Evolutionary conservation across 2,329 filamentous ascomycete genomes (phyloP), one percentile per base, ranked within the genome.

Genomic region (Albophoma yamanashiensis): DNA sequence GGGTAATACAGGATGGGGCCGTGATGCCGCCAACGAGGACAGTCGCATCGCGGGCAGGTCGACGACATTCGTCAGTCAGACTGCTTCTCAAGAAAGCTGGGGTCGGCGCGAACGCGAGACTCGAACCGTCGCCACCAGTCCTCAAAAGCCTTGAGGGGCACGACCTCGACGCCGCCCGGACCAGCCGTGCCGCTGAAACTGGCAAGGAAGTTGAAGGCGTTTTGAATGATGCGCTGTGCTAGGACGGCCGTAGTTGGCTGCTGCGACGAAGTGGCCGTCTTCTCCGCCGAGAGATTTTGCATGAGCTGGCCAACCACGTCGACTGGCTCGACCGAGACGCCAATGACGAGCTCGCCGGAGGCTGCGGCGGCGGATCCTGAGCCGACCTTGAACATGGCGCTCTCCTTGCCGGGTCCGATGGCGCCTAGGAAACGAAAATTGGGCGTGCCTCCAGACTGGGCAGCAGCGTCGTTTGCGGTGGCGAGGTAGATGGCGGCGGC

Each of bases 81-180:
- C 55, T 75, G 73, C 67, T 87, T 84, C 75, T 97, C 92, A 66
- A 99, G 77, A 71, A 99, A 99, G 8, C 85, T 84, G 0, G 94
- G 93, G 76, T 99, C 94, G 64, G 84, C 82, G 67, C 92, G 88
- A 45, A 99, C 83, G 70, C 87, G 88, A 62, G 85, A 84, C 78
- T 99, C 93, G 76, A 99, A 99, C 75, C 97, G 97, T 62, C 81
- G 83, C 94, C 95, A 99, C 94, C 95, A 99, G 61, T 96, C 91
- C 75, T 95, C 89, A 72, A 99, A 99, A 6, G 89, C 91, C 75
- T 90, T 94, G 64, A 99, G 75, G n/a, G 94, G 92, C 31, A 99
- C 90, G 15, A 95, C 89, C 72, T 97, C 93, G 55, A 89, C 83
- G 0, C 89, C 89, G 2, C 78, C 81, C 34, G 78, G 76, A 2